phyloP scores from a whole-genome alignment of 805 yeast species.

The Myxozyma vanderwaltii region DNA sequence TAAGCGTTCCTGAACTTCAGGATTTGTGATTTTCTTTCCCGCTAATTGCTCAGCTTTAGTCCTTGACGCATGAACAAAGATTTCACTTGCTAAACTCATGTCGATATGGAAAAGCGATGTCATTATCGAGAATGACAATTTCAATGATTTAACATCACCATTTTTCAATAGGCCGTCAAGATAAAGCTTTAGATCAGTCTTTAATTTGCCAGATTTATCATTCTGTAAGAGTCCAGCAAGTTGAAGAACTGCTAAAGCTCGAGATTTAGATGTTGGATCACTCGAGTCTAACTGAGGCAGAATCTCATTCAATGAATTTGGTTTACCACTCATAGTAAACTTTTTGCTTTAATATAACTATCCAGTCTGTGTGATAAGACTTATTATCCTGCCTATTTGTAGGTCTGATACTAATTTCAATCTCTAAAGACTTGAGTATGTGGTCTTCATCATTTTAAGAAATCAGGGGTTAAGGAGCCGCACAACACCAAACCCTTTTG shows the following conservation, averaged over 20 bases:
- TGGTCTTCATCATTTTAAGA: not conserved
- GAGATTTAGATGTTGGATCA: conserved; percentile 16
- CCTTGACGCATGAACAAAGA: conserved; percentile 37
- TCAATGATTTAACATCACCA: conserved; percentile 24
- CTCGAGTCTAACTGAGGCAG: conserved; percentile 2
- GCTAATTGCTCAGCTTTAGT: conserved; percentile 20
- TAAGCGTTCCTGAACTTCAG: conserved; percentile 35
- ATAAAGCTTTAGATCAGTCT: conserved; percentile 3
- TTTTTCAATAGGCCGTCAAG: conserved; percentile 5
- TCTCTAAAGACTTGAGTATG: not conserved
- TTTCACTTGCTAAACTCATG: conserved; percentile 34
- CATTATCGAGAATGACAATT: conserved; percentile 38
- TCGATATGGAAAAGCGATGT: conserved; percentile 38
- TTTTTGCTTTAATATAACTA: not conserved
- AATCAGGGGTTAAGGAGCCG: conserved; percentile 7
- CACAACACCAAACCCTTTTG: not conserved
- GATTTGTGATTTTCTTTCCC: conserved; percentile 27
- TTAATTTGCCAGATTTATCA: conserved; percentile 2
- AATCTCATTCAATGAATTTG: conserved; percentile 1
- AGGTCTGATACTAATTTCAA: no score
- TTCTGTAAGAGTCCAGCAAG: conserved; percentile 20
- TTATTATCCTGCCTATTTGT: no score
- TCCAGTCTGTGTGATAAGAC: not conserved
- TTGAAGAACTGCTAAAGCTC: conserved; percentile 22
- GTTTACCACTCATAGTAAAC: not conserved